Evolutionary conservation across 148 eudicot species (phyloP).

Genomic region (Bassia scoparia): DNA sequence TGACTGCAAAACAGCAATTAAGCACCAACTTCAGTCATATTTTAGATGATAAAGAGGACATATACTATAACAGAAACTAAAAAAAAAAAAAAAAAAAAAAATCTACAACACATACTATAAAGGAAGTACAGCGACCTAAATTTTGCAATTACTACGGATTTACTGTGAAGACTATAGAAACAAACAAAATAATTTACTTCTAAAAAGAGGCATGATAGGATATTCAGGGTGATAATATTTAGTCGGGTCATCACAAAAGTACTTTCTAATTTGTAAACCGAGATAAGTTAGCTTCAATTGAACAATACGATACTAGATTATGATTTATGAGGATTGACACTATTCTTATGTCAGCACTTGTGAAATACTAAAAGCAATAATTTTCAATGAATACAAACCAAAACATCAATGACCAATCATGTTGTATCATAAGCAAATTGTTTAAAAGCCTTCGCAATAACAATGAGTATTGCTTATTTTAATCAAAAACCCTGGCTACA

Average conservation of each 20-base stretch:
- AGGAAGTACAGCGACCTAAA: not conserved
- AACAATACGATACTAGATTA: not conserved
- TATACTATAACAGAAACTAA: not conserved
- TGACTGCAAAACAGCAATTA: constrained; percentile 37
- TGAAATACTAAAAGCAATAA: not conserved
- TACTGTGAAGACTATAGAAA: too few species aligned
- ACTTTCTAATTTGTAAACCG: not conserved
- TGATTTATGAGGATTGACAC: not conserved
- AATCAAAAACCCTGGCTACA: not conserved
- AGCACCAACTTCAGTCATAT: not conserved
- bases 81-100: not conserved
- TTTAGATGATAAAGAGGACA: too few species aligned
- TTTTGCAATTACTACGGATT: not conserved
- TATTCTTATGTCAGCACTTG: not conserved
- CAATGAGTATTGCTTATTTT: not conserved
- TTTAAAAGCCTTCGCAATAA: not conserved
- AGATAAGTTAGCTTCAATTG: not conserved
- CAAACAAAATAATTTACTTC: too few species aligned
- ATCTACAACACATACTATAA: not conserved
- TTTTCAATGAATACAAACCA: not conserved
- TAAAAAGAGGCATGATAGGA: too few species aligned
- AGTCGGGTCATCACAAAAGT: not conserved
- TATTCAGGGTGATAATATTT: too few species aligned
- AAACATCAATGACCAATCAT: not conserved
- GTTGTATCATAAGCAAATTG: not conserved